Evolutionary conservation across 2,329 filamentous ascomycete genomes (phyloP).

Genomic region (Ustulina deusta): DNA sequence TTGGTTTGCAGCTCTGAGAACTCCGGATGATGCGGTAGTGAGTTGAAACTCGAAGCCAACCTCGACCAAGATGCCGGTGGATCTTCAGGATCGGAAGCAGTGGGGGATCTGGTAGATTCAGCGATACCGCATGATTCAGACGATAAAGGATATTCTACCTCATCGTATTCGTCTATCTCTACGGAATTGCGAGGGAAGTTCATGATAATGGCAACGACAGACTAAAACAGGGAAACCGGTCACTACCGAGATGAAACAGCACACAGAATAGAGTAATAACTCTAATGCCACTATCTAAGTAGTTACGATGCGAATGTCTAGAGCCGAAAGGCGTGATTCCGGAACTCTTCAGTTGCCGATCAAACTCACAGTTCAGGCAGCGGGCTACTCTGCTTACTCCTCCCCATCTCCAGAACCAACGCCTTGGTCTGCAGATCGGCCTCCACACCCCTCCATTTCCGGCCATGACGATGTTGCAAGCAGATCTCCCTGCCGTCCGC

Average conservation of each 20-base stretch:
- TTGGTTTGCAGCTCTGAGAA: neutral
- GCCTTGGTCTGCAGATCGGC: constrained; percentile 45
- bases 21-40: neutral
- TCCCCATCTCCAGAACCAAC: constrained; percentile 46
- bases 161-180: no score
- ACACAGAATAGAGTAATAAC: no score
- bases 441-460: constrained; percentile 62
- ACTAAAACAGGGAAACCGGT: no score
- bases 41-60: no score
- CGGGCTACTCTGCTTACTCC: constrained; percentile 17
- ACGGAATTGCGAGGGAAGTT: no score
- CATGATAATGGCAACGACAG: no score
- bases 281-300: no score
- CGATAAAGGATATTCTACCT: no score
- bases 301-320: neutral
- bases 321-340: neutral
- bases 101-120: no score
- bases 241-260: no score
- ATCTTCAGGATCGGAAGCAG: neutral
- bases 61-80: neutral
- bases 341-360: neutral
- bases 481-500: constrained; percentile 60
- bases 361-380: constrained; percentile 5
- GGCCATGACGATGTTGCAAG: constrained; percentile 63
- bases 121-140: no score